These are phyloP conservation scores for Barnettozyma siamensis DNA, from an alignment of 805 yeast genomes.

Conservation along the genomic window DNA sequence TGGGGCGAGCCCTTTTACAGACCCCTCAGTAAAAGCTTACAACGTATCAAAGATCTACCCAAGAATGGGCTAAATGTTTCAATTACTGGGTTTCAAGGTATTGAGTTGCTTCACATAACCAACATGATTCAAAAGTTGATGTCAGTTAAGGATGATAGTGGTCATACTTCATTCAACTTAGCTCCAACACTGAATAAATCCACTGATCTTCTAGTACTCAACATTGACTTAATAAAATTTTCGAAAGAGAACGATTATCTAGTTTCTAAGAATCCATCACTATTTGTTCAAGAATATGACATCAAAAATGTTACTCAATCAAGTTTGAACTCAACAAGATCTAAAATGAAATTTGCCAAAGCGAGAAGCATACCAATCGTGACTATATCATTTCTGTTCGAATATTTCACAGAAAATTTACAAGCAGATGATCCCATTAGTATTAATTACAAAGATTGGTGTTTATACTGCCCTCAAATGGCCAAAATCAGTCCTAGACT, in stretches of 20 bases:
- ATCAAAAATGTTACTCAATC: conserved; percentile 15
- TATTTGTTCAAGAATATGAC: conserved; percentile 18
- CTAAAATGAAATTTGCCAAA: conserved; percentile 54
- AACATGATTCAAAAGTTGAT: conserved; percentile 45
- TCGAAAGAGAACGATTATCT: conserved; percentile 14
- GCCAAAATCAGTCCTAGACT: conserved; percentile 22
- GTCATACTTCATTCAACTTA: neutral
- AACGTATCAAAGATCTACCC: conserved; percentile 1
- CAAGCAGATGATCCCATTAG: conserved; percentile 15
- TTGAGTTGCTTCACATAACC: conserved; percentile 64
- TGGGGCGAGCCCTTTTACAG: conserved; percentile 54
- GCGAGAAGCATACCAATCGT: conserved; percentile 55
- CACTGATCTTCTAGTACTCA: conserved; percentile 38
- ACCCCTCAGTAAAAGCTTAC: conserved; percentile 15
- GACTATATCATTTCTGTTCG: conserved; percentile 50
- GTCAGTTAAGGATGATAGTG: conserved; percentile 44
- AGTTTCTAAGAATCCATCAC: conserved; percentile 25
- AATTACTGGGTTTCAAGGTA: conserved; percentile 72
- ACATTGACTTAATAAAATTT: conserved; percentile 26
- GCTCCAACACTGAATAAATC: conserved; percentile 51
- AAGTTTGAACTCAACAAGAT: conserved; percentile 40
- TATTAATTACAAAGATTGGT: conserved; percentile 45
- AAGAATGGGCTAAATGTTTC: conserved; percentile 28
- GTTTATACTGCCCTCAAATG: conserved; percentile 44
- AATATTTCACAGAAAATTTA: conserved; percentile 31